Evolutionary conservation across 2,329 filamentous ascomycete species (phyloP).

Genomic region (Cryphonectria japonica): DNA sequence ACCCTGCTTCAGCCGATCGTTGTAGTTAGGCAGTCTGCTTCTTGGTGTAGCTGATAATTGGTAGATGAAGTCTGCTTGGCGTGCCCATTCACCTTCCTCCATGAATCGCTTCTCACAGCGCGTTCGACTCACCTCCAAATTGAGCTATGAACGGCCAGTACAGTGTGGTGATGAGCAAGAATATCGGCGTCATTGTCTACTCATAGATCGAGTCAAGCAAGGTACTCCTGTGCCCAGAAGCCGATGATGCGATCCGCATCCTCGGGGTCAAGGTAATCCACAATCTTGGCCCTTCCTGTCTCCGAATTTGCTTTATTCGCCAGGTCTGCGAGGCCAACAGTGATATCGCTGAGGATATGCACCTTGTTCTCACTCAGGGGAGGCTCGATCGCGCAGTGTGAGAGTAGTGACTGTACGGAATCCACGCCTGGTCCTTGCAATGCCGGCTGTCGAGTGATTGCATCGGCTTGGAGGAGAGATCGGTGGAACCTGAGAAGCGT

Average conservation of each 20-base stretch:
- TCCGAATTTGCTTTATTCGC: constrained; percentile 34
- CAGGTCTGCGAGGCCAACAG: constrained; percentile 38
- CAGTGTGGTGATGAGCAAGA: background rate
- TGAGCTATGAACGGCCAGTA: background rate
- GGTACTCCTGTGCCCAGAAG: constrained; percentile 31
- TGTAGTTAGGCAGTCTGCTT: too few species aligned
- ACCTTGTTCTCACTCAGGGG: constrained; percentile 37
- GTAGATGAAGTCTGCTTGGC: background rate
- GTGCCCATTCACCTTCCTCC: background rate
- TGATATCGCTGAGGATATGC: constrained; percentile 40
- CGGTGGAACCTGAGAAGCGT: constrained; percentile 44
- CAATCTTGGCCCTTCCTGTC: constrained; percentile 33
- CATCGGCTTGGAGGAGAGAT: constrained; percentile 40
- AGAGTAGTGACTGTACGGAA: constrained; percentile 37
- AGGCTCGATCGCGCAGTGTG: constrained; percentile 38
- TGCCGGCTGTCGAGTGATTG: constrained; percentile 23
- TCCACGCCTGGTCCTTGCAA: background rate
- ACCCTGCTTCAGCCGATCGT: background rate
- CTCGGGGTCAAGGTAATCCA: constrained; percentile 35
- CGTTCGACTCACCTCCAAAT: background rate
- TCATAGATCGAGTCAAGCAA: constrained; percentile 7
- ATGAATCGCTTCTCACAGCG: too few species aligned
- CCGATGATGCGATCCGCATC: constrained; percentile 33
- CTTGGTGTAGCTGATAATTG: background rate
- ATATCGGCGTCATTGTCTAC: background rate